These are phyloP conservation scores for Calocybe cyanea DNA, from an alignment of 768 basidiomycete genomes.

Conservation along the genomic window DNA sequence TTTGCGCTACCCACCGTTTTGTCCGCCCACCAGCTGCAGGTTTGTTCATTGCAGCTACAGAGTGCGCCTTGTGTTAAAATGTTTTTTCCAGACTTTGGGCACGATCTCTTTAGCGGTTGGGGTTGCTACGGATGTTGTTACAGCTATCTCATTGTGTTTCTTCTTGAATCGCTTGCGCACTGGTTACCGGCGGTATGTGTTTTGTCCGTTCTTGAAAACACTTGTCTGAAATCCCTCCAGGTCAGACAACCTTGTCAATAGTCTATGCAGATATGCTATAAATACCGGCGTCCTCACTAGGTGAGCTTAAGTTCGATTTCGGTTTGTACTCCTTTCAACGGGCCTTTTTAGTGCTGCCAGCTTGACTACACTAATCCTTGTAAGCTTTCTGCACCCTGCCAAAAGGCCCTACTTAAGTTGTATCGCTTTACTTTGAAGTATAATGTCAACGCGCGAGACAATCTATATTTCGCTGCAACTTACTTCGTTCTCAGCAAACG, in stretches of 20 bases:
- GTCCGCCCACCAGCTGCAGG: slow-evolving; percentile 42
- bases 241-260: slow-evolving; percentile 57
- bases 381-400: slow-evolving; percentile 25
- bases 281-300: slow-evolving; percentile 65
- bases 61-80: neutral
- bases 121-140: slow-evolving; percentile 56
- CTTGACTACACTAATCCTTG: slow-evolving; percentile 50
- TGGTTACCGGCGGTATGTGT: slow-evolving; percentile 43
- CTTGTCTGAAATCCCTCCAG: slow-evolving; percentile 24
- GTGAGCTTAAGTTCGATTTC: slow-evolving; percentile 23
- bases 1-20: slow-evolving; percentile 40
- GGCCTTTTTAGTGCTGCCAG: slow-evolving; percentile 35
- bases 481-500: slow-evolving; percentile 69
- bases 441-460: slow-evolving; percentile 47
- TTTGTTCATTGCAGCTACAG: slow-evolving; percentile 15
- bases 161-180: slow-evolving; percentile 58
- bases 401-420: neutral
- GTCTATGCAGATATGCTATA: slow-evolving; percentile 55
- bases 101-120: slow-evolving; percentile 49
- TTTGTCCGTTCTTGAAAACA: neutral
- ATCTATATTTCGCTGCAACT: slow-evolving; percentile 55
- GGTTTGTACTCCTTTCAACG: neutral
- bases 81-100: slow-evolving; percentile 39
- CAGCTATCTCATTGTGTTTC: slow-evolving; percentile 51
- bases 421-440: slow-evolving; percentile 38